Evolutionary conservation across 495 filamentous ascomycete genomes (phyloP).

Genomic region (Usnea hakonensis): DNA sequence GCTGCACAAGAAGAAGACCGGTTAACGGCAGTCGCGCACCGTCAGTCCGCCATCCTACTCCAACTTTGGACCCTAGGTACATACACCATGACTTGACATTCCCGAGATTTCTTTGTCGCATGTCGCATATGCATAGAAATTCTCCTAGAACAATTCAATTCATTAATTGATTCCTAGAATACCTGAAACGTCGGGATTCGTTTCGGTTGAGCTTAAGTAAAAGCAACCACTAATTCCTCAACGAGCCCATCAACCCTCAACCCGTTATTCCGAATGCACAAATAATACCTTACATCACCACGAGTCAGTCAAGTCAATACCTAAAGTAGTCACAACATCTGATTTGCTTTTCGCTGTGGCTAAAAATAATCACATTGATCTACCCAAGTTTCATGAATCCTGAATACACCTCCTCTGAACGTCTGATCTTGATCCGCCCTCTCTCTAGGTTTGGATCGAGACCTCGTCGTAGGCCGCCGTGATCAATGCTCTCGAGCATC

Average conservation of each 20-base stretch:
- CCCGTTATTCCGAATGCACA: too few relatives aligned
- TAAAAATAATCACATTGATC: too few relatives aligned
- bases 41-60: constrained; percentile 9
- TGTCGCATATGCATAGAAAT: constrained; percentile 20
- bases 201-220: constrained; percentile 12
- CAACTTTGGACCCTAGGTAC: too few relatives aligned
- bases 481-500: neutral
- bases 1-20: constrained; percentile 2
- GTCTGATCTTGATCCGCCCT: neutral
- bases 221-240: constrained; percentile 10
- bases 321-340: too few relatives aligned
- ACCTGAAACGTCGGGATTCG: constrained; percentile 15
- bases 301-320: too few relatives aligned
- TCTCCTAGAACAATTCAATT: constrained; percentile 17
- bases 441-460: neutral
- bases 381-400: neutral
- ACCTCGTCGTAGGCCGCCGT: neutral
- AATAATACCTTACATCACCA: too few relatives aligned
- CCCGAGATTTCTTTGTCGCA: constrained; percentile 18
- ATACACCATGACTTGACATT: neutral
- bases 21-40: constrained; percentile 7
- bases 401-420: neutral
- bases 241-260: neutral
- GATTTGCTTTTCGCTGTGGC: too few relatives aligned
- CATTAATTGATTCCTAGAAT: constrained; percentile 11